These are phyloP conservation scores for Xerocomus spinulosus DNA, from an alignment of 768 basidiomycete species.

Conservation along the genomic window DNA sequence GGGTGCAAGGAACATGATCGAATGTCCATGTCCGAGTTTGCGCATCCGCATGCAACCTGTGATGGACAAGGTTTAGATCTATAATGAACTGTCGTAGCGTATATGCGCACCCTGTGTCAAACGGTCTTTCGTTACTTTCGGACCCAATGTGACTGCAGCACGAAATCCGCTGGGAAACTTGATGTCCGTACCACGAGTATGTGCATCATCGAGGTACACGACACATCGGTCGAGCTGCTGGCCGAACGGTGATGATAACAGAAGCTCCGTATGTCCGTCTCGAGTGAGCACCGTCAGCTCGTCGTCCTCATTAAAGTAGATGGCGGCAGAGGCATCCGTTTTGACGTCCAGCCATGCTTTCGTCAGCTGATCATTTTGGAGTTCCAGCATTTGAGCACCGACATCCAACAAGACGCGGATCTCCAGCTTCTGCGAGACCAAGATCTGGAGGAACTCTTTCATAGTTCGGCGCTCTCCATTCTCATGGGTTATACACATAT, in stretches of 20 bases:
- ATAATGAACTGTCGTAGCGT: neutral
- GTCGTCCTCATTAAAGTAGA: neutral
- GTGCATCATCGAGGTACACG: neutral
- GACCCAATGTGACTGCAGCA: neutral
- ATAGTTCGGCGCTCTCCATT: conserved; percentile 12
- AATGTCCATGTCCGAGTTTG: neutral
- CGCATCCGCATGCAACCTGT: conserved; percentile 1
- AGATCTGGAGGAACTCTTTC: conserved; percentile 23
- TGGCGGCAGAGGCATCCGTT: neutral
- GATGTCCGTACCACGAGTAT: neutral
- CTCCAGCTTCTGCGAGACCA: conserved; percentile 30
- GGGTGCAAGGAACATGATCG: neutral
- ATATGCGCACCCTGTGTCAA: neutral
- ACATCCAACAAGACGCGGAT: conserved; percentile 47
- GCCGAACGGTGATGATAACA: neutral
- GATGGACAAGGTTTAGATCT: neutral
- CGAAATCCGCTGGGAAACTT: neutral
- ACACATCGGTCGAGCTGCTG: neutral
- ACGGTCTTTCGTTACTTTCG: neutral
- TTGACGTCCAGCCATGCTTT: neutral
- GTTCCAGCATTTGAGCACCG: conserved; percentile 53
- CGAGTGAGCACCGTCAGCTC: neutral
- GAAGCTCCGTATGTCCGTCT: neutral
- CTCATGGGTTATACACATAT: conserved; percentile 2
- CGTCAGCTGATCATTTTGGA: conserved; percentile 41